A percentile compares a stretch with the other conserved stretches of the same genome.
Conservation (phyloP, 1,284 basidiomycete species). For the Anthracocystis panici-leucophaei region DNA sequence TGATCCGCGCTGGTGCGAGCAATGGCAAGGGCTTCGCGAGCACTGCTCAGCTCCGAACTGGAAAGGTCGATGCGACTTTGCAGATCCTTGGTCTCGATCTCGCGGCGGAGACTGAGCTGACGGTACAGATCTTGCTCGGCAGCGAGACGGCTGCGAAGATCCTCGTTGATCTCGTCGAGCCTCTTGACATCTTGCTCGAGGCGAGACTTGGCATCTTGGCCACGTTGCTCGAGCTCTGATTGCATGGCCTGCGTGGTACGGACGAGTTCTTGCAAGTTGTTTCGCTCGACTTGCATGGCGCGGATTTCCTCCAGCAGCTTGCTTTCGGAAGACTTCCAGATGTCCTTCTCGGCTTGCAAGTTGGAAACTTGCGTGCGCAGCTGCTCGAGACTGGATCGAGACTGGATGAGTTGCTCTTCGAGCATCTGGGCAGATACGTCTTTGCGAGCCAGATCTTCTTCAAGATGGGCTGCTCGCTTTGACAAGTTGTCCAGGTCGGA, state of each 20-base stretch:
- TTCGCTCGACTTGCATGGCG: conserved; percentile 81
- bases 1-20: conserved; percentile 85
- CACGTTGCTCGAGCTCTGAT: conserved; percentile 83
- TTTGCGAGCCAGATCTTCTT: conserved; percentile 70
- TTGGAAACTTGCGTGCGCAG: conserved; percentile 83
- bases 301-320: conserved; percentile 84
- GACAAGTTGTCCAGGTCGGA: conserved; percentile 67
- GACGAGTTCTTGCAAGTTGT: conserved; percentile 86
- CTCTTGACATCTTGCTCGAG: conserved; percentile 83
- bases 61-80: conserved; percentile 80
- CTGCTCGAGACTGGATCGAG: conserved; percentile 47
- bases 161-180: conserved; percentile 75
- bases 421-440: conserved; percentile 71
- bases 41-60: conserved; percentile 78
- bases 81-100: conserved; percentile 82
- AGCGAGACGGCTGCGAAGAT: conserved; percentile 79
- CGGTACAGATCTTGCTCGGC: conserved; percentile 84
- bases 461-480: conserved; percentile 69
- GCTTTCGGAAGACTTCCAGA: conserved; percentile 50
- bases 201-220: conserved; percentile 81
- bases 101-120: conserved; percentile 80
- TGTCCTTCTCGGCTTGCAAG: conserved; percentile 86
- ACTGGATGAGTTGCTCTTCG: conserved; percentile 75
- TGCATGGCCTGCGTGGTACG: conserved; percentile 89
- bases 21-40: conserved; percentile 79